phyloP scores from a whole-genome alignment of 352 stramenopile genomes.

The Globisporangium polare region DNA sequence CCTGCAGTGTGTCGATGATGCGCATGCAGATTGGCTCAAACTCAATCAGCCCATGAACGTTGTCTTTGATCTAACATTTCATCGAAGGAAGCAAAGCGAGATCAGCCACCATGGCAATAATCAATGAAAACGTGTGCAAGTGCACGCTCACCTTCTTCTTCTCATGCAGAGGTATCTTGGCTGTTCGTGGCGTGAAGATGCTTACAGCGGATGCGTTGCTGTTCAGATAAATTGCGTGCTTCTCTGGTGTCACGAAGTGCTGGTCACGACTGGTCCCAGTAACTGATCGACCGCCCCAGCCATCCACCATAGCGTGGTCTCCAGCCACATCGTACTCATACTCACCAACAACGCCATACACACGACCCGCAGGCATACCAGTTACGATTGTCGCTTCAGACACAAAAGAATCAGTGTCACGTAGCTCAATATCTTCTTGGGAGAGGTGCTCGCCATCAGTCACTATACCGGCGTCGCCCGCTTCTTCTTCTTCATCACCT shows the following conservation, averaged over 20 bases:
- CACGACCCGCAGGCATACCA: constrained; percentile 8
- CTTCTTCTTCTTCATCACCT: constrained; percentile 1
- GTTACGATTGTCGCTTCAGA: constrained; percentile 1
- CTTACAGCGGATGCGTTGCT: not conserved
- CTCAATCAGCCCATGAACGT: constrained; percentile 67
- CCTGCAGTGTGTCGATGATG: constrained; percentile 80
- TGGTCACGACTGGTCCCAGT: not conserved
- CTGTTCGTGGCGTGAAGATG: constrained; percentile 8
- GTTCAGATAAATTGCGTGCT: not conserved
- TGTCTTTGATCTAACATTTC: constrained; percentile 66
- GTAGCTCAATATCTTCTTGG: constrained; percentile 32
- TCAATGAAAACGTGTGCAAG: constrained; percentile 3
- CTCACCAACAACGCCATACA: not conserved
- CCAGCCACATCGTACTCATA: not conserved
- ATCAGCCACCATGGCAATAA: not conserved
- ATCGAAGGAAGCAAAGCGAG: not conserved
- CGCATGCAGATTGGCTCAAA: constrained; percentile 80
- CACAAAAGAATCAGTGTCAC: constrained; percentile 12
- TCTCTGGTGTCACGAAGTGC: constrained; percentile 18
- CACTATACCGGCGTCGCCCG: constrained; percentile 34
- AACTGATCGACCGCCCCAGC: not conserved
- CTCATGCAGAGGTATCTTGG: constrained; percentile 24
- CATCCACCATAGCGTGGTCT: not conserved
- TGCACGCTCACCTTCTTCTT: constrained; percentile 39
- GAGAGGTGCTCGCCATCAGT: constrained; percentile 59